Percentiles rank a stretch among this genome's conserved stretches.
Evolutionary conservation across 192 early-diverging fungal genomes (phyloP).

Genomic region (Neocallimastix lanati): DNA sequence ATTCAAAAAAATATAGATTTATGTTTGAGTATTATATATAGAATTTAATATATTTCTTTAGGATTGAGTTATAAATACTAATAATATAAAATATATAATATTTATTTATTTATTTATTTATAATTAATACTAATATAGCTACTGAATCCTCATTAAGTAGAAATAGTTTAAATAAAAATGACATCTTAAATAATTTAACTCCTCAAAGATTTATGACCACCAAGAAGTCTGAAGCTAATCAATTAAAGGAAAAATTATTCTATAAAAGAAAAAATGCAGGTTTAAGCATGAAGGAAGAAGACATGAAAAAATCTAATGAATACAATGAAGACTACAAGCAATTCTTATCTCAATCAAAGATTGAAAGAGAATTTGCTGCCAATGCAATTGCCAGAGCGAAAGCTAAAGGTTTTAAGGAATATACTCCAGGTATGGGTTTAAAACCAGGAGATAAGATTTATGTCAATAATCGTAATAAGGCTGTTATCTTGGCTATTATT

Average conservation of each 20-base stretch:
- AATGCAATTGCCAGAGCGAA: neutral
- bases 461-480: neutral
- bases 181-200: too few relatives aligned
- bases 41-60: too few relatives aligned
- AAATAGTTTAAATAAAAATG: too few relatives aligned
- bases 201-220: too few relatives aligned
- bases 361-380: neutral
- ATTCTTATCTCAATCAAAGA: neutral
- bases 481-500: neutral
- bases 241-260: neutral
- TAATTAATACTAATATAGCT: too few relatives aligned
- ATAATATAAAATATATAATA: too few relatives aligned
- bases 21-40: too few relatives aligned
- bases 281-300: neutral
- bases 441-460: neutral
- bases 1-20: too few relatives aligned
- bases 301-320: neutral
- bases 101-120: too few relatives aligned
- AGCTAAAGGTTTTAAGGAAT: neutral
- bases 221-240: neutral
- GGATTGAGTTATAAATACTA: too few relatives aligned
- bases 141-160: too few relatives aligned
- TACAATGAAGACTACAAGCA: neutral
- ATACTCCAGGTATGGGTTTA: neutral
- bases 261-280: neutral